Evolutionary conservation across 805 yeast genomes (phyloP).

Genomic region (Candida boidinii): DNA sequence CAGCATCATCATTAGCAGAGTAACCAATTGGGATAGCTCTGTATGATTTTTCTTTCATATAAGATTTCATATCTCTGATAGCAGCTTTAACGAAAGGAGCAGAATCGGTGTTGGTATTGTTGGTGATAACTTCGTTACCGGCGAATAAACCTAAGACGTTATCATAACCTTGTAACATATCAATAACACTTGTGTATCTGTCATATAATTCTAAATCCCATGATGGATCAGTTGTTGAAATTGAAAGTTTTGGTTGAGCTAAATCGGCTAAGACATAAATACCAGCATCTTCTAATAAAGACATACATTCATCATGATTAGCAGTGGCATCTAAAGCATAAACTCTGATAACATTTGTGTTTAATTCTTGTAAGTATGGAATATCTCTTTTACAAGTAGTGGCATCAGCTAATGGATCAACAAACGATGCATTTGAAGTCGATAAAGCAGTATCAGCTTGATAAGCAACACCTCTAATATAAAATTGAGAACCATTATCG

Average conservation of each 20-base stretch:
- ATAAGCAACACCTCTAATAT: conserved; percentile 72
- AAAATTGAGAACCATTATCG: conserved; percentile 73
- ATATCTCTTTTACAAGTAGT: conserved; percentile 62
- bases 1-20: conserved; percentile 69
- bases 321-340: conserved; percentile 59
- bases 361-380: conserved; percentile 53
- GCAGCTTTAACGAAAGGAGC: conserved; percentile 83
- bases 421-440: conserved; percentile 36
- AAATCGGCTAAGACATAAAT: conserved; percentile 77
- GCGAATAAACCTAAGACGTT: conserved; percentile 78
- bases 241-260: conserved; percentile 56
- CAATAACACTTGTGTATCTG: conserved; percentile 66
- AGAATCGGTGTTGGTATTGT: conserved; percentile 56
- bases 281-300: conserved; percentile 59
- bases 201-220: conserved; percentile 58
- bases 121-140: conserved; percentile 78
- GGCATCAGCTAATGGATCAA: conserved; percentile 64
- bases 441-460: conserved; percentile 56
- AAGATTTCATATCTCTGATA: conserved; percentile 64
- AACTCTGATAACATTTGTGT: conserved; percentile 68
- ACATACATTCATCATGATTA: conserved; percentile 67
- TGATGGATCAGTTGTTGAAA: conserved; percentile 51
- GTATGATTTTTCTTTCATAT: conserved; percentile 52
- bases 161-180: conserved; percentile 57
- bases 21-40: conserved; percentile 74